A percentile compares a stretch with the other conserved stretches of the same genome.
These are phyloP conservation scores for Aspergillus carbonarius DNA, from an alignment of 2,329 filamentous ascomycete genomes.

Conservation along the genomic window DNA sequence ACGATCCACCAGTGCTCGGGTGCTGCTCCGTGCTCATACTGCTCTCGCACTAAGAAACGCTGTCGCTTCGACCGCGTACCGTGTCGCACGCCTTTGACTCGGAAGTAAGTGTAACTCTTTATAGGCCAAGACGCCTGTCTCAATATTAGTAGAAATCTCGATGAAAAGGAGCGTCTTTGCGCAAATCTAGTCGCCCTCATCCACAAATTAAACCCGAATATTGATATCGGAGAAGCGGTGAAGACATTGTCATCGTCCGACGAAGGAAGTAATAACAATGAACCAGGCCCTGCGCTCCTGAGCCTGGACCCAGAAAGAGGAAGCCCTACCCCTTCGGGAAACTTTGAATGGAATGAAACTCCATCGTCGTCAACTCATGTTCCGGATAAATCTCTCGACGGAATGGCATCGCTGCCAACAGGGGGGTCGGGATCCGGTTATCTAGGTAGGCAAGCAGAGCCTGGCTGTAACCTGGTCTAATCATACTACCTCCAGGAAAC, in stretches of 20 bases:
- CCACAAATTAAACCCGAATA: constrained; percentile 12
- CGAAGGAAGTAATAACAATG: not conserved
- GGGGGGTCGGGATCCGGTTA: constrained; percentile 12
- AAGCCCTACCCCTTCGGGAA: constrained; percentile 1
- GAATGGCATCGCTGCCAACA: constrained; percentile 17
- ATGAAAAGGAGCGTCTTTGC: constrained; percentile 15
- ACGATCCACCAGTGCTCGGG: constrained; percentile 15
- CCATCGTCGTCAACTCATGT: constrained; percentile 1
- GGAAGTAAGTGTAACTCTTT: constrained; percentile 8
- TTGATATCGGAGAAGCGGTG: constrained; percentile 16
- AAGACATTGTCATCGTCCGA: not conserved
- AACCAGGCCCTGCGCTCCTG: not conserved
- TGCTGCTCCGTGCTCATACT: constrained; percentile 15
- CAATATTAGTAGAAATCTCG: constrained; percentile 13
- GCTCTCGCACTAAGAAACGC: constrained; percentile 9
- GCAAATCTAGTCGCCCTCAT: constrained; percentile 7
- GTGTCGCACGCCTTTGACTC: constrained; percentile 16
- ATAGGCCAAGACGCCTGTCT: not conserved
- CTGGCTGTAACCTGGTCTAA: not conserved
- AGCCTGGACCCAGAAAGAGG: not conserved
- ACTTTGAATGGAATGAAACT: constrained; percentile 18
- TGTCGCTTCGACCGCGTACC: constrained; percentile 14
- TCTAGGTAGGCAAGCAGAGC: constrained; percentile 8
- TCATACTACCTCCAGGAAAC: constrained; percentile 8
- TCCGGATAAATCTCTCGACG: constrained; percentile 9